phyloP scores from a whole-genome alignment of 2,329 filamentous ascomycete species.

The Aspergillus amoenus region DNA sequence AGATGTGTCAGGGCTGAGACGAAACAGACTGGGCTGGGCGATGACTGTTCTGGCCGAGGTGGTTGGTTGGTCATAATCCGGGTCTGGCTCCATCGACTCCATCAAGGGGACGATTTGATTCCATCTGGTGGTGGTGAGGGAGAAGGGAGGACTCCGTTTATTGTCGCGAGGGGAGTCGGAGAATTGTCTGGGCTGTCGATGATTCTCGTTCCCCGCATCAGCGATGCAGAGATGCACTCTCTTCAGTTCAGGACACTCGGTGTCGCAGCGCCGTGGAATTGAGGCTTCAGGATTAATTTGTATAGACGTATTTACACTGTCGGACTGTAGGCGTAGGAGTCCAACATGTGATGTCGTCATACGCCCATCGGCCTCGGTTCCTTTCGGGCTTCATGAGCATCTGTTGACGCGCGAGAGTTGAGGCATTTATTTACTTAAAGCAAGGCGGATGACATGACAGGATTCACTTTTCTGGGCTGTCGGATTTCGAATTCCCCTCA shows the following conservation, averaged over 20 bases:
- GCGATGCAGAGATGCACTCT: neutral
- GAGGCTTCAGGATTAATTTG: too few species aligned
- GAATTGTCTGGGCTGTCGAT: neutral
- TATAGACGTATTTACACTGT: too few species aligned
- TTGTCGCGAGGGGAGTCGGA: too few species aligned
- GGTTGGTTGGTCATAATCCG: conserved; percentile 8
- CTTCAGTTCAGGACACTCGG: neutral
- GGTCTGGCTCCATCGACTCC: neutral
- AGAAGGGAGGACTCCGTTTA: neutral
- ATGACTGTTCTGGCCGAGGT: conserved; percentile 7
- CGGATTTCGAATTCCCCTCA: conserved; percentile 9
- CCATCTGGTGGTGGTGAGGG: neutral
- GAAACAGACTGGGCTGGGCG: conserved; percentile 7
- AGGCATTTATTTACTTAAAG: conserved; percentile 11
- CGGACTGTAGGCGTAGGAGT: neutral
- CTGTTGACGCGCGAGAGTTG: neutral
- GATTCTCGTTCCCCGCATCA: neutral
- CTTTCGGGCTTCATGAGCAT: conserved; percentile 1
- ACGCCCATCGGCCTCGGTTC: conserved; percentile 4
- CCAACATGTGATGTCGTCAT: conserved; percentile 9
- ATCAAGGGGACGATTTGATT: neutral
- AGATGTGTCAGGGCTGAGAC: neutral
- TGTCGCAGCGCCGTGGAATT: neutral
- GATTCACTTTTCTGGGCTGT: neutral
- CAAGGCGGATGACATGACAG: neutral